phyloP scores from a whole-genome alignment of 2,329 filamentous ascomycete species.

The Alternaria triticimaculans region DNA sequence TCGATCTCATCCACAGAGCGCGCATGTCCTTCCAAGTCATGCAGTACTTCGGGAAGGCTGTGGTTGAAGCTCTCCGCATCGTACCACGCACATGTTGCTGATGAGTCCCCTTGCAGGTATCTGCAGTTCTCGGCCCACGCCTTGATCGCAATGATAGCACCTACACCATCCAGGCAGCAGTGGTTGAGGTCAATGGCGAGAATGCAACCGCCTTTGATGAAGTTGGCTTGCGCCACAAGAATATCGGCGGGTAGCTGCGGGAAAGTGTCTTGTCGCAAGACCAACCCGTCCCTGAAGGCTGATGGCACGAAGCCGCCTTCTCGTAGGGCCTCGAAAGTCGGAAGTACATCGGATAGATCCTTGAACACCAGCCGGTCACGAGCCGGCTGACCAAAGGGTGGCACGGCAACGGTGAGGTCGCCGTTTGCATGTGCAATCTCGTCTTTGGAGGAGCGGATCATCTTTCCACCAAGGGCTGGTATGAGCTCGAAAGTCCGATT shows the following conservation, averaged over 20 bases:
- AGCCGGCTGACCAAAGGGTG: slow-evolving; percentile 10
- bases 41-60: slow-evolving; percentile 28
- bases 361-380: slow-evolving; percentile 22
- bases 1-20: slow-evolving; percentile 24
- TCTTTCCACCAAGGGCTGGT: slow-evolving; percentile 46
- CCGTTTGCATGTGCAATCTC: slow-evolving; percentile 39
- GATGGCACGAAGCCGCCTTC: slow-evolving; percentile 26
- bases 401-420: slow-evolving; percentile 29
- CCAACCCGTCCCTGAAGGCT: slow-evolving; percentile 22
- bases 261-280: slow-evolving; percentile 19
- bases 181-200: slow-evolving; percentile 29
- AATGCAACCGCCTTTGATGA: slow-evolving; percentile 35
- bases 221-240: slow-evolving; percentile 37
- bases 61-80: slow-evolving; percentile 32
- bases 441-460: slow-evolving; percentile 40
- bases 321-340: slow-evolving; percentile 21
- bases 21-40: slow-evolving; percentile 22
- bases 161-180: slow-evolving; percentile 29
- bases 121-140: slow-evolving; percentile 36
- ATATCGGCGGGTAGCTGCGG: slow-evolving; percentile 29
- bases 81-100: slow-evolving; percentile 28
- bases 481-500: slow-evolving; percentile 46
- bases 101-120: slow-evolving; percentile 26
- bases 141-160: slow-evolving; percentile 28
- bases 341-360: slow-evolving; percentile 25